Evolutionary conservation across 306 rosid species (phyloP).

Genomic region (Crotalaria pallida): DNA sequence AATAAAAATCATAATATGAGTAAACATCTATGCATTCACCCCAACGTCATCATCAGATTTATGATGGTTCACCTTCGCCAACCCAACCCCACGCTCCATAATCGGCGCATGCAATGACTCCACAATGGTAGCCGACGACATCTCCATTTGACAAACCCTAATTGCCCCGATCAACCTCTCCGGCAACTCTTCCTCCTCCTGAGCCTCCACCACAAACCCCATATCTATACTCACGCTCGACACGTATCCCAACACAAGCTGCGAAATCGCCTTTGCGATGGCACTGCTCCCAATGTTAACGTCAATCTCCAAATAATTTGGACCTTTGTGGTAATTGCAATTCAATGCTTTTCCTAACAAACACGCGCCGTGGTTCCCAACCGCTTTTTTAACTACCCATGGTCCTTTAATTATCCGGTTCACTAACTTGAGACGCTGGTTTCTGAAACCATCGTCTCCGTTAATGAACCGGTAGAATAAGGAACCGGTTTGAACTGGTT

Average conservation of each 20-base stretch:
- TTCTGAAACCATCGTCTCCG: conserved; percentile 75
- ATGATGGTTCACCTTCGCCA: conserved; percentile 54
- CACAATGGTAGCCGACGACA: conserved; percentile 54
- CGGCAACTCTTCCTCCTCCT: conserved; percentile 79
- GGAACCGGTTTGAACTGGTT: conserved; percentile 52
- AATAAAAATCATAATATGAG: background rate
- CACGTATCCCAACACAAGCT: conserved; percentile 70
- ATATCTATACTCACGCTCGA: conserved; percentile 69
- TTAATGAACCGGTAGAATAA: conserved; percentile 59
- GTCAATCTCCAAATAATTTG: conserved; percentile 72
- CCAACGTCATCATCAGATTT: conserved; percentile 28
- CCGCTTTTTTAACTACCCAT: conserved; percentile 85
- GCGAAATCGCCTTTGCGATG: conserved; percentile 76
- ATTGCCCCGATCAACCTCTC: conserved; percentile 77
- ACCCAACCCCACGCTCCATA: conserved; percentile 37
- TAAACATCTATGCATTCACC: background rate
- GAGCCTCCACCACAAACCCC: conserved; percentile 84
- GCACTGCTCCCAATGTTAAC: conserved; percentile 80
- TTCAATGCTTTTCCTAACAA: conserved; percentile 74
- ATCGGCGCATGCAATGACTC: conserved; percentile 28
- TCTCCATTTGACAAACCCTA: conserved; percentile 77
- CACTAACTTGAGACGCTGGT: conserved; percentile 82
- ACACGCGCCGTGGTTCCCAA: conserved; percentile 77
- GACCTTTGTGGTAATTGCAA: conserved; percentile 67
- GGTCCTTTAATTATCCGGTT: conserved; percentile 90